phyloP scores from a whole-genome alignment of 2,329 filamentous ascomycete genomes.

The Alternaria sp. region DNA sequence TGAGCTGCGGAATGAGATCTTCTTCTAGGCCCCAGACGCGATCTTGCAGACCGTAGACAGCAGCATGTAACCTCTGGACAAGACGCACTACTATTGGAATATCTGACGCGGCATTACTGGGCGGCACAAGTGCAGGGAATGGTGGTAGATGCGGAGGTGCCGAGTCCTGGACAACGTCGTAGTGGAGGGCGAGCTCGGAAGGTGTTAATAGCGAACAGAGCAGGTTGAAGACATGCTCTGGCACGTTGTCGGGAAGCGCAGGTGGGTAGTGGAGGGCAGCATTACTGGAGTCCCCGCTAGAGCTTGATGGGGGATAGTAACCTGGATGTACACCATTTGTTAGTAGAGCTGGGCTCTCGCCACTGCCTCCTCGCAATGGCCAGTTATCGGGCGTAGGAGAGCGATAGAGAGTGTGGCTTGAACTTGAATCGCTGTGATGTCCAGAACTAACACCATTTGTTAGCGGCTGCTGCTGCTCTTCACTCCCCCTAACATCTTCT shows the following conservation, averaged over 20 bases:
- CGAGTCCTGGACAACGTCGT: neutral
- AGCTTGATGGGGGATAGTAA: neutral
- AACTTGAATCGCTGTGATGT: neutral
- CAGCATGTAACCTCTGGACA: constrained; percentile 17
- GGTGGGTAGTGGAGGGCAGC: neutral
- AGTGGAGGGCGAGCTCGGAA: constrained; percentile 18
- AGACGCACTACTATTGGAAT: constrained; percentile 14
- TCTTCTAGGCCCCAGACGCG: constrained; percentile 20
- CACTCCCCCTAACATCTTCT: neutral
- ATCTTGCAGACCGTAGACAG: constrained; percentile 15
- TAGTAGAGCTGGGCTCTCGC: neutral
- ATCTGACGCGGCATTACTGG: neutral
- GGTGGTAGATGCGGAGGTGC: neutral
- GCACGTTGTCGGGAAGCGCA: neutral
- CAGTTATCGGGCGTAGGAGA: neutral
- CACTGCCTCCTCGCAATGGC: constrained; percentile 1
- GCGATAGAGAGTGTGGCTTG: neutral
- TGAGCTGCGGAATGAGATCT: constrained; percentile 17
- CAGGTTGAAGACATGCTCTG: constrained; percentile 6
- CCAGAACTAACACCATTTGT: neutral
- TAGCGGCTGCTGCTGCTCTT: neutral
- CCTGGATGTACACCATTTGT: neutral
- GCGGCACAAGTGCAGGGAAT: neutral
- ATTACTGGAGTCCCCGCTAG: neutral
- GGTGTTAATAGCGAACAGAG: constrained; percentile 18